A percentile compares a stretch with the other conserved stretches of the same genome.
phyloP scores from a whole-genome alignment of 108 stramenopile genomes.

The Nitzschia sp. region DNA sequence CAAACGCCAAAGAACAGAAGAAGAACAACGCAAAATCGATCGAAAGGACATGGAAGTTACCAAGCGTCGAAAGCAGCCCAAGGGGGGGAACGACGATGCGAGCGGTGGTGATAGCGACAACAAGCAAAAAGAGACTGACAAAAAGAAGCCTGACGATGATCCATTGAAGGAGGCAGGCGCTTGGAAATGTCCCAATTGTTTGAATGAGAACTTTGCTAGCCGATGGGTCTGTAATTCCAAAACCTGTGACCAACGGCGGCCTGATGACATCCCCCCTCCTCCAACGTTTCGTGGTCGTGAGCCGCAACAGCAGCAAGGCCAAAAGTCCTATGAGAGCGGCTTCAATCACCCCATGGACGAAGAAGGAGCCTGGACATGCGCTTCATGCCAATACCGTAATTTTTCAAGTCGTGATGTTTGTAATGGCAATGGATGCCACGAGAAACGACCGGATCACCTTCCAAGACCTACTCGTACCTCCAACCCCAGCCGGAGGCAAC shows the following conservation, averaged over 20 bases:
- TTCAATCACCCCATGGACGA: conserved; percentile 7
- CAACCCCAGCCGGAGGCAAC: neutral
- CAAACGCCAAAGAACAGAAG: conserved; percentile 31
- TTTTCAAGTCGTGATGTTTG: conserved; percentile 26
- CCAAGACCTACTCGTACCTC: neutral
- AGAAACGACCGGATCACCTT: conserved; percentile 4
- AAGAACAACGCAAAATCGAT: conserved; percentile 27
- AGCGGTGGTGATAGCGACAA: neutral
- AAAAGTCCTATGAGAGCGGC: neutral
- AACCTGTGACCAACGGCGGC: conserved; percentile 21
- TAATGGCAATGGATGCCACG: conserved; percentile 10
- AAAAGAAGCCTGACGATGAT: conserved; percentile 2
- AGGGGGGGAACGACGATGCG: no score
- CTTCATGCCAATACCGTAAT: conserved; percentile 18
- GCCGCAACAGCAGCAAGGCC: no score
- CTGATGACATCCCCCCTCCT: neutral
- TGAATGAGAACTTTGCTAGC: conserved; percentile 25
- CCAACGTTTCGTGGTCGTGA: no score
- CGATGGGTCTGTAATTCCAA: conserved; percentile 26
- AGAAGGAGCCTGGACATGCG: conserved; percentile 9
- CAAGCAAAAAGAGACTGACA: neutral
- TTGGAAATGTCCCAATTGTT: conserved; percentile 19
- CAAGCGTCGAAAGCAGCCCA: conserved; percentile 1
- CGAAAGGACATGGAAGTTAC: conserved; percentile 17
- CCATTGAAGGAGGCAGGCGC: conserved; percentile 17